These are phyloP conservation scores for Chrysosporium queenslandicum DNA, from an alignment of 2,329 filamentous ascomycete genomes.

Conservation along the genomic window DNA sequence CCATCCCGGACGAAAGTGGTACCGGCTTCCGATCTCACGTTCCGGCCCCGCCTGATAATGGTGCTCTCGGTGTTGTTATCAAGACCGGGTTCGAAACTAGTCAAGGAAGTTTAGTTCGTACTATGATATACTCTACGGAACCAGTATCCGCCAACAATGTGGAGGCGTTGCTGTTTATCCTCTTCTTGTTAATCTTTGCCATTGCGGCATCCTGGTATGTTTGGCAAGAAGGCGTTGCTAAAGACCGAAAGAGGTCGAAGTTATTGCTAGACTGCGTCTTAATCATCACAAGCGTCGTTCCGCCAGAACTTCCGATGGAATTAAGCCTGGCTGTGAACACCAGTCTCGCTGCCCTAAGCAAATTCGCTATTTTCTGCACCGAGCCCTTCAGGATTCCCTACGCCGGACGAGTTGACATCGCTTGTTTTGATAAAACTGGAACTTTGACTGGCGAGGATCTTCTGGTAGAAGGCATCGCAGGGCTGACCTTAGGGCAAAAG, in stretches of 20 bases:
- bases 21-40: constrained; percentile 54
- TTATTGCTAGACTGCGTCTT: constrained; percentile 92
- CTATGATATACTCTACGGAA: constrained; percentile 99
- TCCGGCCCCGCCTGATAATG: constrained; percentile 77
- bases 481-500: constrained; percentile 61
- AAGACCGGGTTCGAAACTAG: constrained; percentile 99
- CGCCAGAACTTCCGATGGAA: constrained; percentile 98
- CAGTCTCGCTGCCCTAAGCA: constrained; percentile 84
- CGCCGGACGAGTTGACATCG: constrained; percentile 86
- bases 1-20: constrained; percentile 55
- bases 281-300: constrained; percentile 94
- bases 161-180: constrained; percentile 92
- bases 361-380: constrained; percentile 95
- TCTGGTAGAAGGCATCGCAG: constrained; percentile 93
- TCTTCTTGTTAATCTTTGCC: constrained; percentile 92
- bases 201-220: constrained; percentile 98
- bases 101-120: constrained; percentile 91
- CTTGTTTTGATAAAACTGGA: constrained; percentile 98
- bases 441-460: constrained; percentile 93
- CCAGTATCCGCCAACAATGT: constrained; percentile 97
- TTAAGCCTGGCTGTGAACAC: constrained; percentile 96
- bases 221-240: constrained; percentile 89
- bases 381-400: constrained; percentile 98
- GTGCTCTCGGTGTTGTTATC: constrained; percentile 83
- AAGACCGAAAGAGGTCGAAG: constrained; percentile 94